phyloP scores from a whole-genome alignment of 2,329 filamentous ascomycete genomes.

The Zymoseptoria ardabiliae region DNA sequence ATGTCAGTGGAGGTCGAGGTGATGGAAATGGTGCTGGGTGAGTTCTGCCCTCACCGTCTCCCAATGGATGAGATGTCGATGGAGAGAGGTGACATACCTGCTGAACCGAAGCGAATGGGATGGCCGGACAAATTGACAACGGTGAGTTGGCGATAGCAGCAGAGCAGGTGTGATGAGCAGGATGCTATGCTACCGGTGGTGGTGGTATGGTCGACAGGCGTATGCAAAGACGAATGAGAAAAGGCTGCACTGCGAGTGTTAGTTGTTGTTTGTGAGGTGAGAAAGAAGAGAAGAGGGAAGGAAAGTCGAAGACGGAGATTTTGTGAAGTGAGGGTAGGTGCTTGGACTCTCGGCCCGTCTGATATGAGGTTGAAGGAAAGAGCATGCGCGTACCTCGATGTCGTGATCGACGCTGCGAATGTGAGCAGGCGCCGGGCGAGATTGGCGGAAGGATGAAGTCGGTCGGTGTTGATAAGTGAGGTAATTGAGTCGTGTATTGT shows the following conservation, averaged over 20 bases:
- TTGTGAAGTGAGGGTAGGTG: slow-evolving; percentile 5
- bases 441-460: not conserved
- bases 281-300: slow-evolving; percentile 16
- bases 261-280: slow-evolving; percentile 24
- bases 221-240: slow-evolving; percentile 32
- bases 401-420: slow-evolving; percentile 4
- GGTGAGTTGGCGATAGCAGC: slow-evolving; percentile 20
- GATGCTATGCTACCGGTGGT: slow-evolving; percentile 30
- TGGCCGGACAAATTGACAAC: slow-evolving; percentile 15
- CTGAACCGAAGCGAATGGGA: slow-evolving; percentile 87
- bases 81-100: slow-evolving; percentile 82
- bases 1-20: slow-evolving; percentile 3
- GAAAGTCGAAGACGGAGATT: slow-evolving; percentile 7
- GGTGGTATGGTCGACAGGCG: slow-evolving; percentile 24
- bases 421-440: not conserved
- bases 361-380: slow-evolving; percentile 8
- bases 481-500: slow-evolving; percentile 12
- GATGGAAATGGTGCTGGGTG: not conserved
- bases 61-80: not conserved
- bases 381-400: slow-evolving; percentile 11
- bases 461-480: not conserved
- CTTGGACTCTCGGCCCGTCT: slow-evolving; percentile 1
- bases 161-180: slow-evolving; percentile 28
- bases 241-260: slow-evolving; percentile 21
- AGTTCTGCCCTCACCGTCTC: not conserved